Evolutionary conservation across 2,329 filamentous ascomycete species (phyloP), one percentile per base, ranked within the genome.

Genomic region (Plectosphaerella plurivora): DNA sequence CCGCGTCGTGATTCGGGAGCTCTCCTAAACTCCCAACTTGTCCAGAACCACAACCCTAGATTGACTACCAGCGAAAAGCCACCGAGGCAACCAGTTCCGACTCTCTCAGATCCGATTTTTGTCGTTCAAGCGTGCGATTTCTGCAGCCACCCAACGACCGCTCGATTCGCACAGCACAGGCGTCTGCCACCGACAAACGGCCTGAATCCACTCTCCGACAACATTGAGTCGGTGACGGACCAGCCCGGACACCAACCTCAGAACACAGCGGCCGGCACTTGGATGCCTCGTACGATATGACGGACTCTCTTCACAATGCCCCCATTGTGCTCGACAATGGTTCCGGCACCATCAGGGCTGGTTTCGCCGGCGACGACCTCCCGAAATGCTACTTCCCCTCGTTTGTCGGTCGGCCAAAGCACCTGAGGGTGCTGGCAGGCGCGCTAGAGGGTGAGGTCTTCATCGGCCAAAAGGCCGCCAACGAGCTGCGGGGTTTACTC

Each of bases 301-400:
- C 79, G 56, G 81, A 84, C 59, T 76, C 76, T 53, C 84, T 97
- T 52, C 94, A 97, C 79, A 99, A 99, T 79, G 92, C 91, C 61
- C 92, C 94, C 54, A 96, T 99, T 71, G 94, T 99, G 68, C 89
- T 99, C 65, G 94, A 99, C 82, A 99, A 99, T 75, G 94, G 94
- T 65, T 97, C 92, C 60, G 94, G 94, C 59, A 99, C 94, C 5
- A 97, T 99, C 68, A 85, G 95, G 68, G 94, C 94, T 51, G 94
- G 94, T 20, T 99, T 97, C 68, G 94, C 94, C 36, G 94, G 94
- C 61, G 92, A 97, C 64, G 94, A 99, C 68, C 78, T 93, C 48
- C 94, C 94, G 18, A 96, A 96, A 76, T 96, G 91, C 77, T 95
- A 88, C 76, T 99, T 99, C 68, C 94, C 94, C 5, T 97, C 94